phyloP scores from a whole-genome alignment of 345 rosid species.

The Gossypium thurberi region DNA sequence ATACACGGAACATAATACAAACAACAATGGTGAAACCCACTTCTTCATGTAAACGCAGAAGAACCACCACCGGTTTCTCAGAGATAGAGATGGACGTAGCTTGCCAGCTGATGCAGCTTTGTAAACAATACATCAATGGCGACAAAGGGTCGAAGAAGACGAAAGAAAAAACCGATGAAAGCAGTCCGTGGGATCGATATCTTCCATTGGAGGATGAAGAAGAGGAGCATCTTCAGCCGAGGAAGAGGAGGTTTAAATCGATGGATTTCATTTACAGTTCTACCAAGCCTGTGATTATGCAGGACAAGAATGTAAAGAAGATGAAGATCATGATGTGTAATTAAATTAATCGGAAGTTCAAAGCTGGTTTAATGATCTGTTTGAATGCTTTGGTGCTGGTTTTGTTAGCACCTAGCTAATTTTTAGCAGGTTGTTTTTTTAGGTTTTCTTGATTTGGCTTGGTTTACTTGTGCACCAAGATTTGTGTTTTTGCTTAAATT shows the following conservation, averaged over 20 bases:
- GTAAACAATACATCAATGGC: neutral
- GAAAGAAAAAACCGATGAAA: neutral
- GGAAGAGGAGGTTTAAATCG: neutral
- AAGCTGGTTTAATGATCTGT: neutral
- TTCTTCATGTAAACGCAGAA: neutral
- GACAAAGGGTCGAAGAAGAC: neutral
- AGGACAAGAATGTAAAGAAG: neutral
- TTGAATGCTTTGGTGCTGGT: neutral
- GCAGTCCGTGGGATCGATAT: neutral
- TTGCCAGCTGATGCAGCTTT: neutral
- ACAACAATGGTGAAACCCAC: neutral
- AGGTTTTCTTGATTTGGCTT: too few species aligned
- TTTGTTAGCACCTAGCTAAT: too few species aligned
- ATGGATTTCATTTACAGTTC: conserved; percentile 1
- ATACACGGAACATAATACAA: neutral
- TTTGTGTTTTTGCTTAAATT: neutral
- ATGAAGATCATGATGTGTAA: conserved; percentile 1
- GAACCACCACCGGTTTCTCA: neutral
- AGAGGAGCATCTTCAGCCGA: neutral
- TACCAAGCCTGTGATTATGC: neutral
- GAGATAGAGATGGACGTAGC: conserved; percentile 1
- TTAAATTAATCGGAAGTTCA: neutral
- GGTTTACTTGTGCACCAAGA: too few species aligned
- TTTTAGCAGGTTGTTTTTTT: too few species aligned
- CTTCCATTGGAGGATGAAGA: neutral